Base-by-base conservation (phyloP, 2,329 filamentous ascomycete species). In the Fusarium tricinctum region DNA sequence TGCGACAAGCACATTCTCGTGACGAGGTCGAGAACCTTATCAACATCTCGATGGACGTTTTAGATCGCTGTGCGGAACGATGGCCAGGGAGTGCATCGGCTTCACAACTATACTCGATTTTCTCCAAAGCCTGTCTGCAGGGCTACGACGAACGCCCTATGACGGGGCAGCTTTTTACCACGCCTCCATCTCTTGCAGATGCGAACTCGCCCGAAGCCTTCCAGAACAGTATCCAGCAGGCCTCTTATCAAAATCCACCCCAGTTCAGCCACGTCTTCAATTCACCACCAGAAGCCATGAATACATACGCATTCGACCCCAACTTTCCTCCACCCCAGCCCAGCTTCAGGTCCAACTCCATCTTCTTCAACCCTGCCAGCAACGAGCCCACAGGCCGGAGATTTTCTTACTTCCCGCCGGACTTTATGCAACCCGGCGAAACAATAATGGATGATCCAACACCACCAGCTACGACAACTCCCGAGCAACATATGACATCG, bases 71-170 rank as follows among this genome's bases (percentile, higher is more conserved):
- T 58, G 91, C 92, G 1, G 92, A 95, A 74, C 87, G 94, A 63
- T 98, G 96, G 96, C 96, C 96, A 1, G 96, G 95, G 13, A 94
- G 95, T 3, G 87, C 90, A 39, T 92, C 93, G 17, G 94, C 94
- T 5, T 89, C 93, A 12, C 89, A 96, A 71, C 86, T 98, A 14
- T 98, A 97, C 76, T 85, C 87, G n/a, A 94, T 93, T 67, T 88
- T 99, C 49, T 91, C 95, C 47, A 88, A 87, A 59, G 94, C 94
- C 14, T 97, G 94, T 73, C 83, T 98, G 73, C 94, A 93, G 77
- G 94, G 93, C 72, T 99, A 97, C 78, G 91, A 94, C 66, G 87
- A 82, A 9, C 83, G 84, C 23, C 71, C 67, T 7, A 52, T 68
- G 33, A 70, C 74, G 32, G 66, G 69, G 43, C 74, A 73, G 19